phyloP scores from a whole-genome alignment of 192 early-diverging fungal genomes.

The Backusella macrospora region DNA sequence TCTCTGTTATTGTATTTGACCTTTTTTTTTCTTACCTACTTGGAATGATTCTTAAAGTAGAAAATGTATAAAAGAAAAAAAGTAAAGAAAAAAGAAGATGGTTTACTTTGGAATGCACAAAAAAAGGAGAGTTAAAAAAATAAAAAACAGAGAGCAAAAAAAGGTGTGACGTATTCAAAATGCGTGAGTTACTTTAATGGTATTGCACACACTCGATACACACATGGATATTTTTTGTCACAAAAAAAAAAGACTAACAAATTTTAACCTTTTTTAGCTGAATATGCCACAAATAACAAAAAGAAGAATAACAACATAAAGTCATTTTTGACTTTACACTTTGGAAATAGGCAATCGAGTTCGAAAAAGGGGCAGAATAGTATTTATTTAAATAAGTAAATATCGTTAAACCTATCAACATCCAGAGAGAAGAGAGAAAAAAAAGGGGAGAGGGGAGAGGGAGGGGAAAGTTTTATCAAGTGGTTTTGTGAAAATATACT shows the following conservation, averaged over 20 bases:
- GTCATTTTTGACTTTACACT: too few relatives aligned
- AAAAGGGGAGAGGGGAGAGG: neutral
- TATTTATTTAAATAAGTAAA: neutral
- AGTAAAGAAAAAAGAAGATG: neutral
- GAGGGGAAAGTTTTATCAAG: too few relatives aligned
- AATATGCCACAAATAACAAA: neutral
- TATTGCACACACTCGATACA: neutral
- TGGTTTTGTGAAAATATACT: too few relatives aligned
- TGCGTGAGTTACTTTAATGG: neutral
- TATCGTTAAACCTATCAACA: too few relatives aligned
- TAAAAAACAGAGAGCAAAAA: neutral
- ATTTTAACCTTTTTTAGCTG: neutral
- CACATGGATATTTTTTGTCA: neutral
- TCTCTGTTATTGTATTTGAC: neutral
- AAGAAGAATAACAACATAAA: neutral
- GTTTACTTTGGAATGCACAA: neutral
- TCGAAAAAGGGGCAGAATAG: neutral
- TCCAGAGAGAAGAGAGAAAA: neutral
- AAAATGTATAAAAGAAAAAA: neutral
- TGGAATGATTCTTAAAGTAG: neutral
- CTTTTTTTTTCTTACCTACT: neutral
- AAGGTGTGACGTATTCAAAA: conserved; percentile 3
- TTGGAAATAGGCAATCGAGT: neutral
- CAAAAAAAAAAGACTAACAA: neutral
- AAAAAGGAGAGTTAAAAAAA: neutral